Percentiles rank a stretch among this genome's conserved stretches.
Evolutionary conservation across 495 filamentous ascomycete genomes (phyloP).

Genomic region (Cercophora newfieldiana): DNA sequence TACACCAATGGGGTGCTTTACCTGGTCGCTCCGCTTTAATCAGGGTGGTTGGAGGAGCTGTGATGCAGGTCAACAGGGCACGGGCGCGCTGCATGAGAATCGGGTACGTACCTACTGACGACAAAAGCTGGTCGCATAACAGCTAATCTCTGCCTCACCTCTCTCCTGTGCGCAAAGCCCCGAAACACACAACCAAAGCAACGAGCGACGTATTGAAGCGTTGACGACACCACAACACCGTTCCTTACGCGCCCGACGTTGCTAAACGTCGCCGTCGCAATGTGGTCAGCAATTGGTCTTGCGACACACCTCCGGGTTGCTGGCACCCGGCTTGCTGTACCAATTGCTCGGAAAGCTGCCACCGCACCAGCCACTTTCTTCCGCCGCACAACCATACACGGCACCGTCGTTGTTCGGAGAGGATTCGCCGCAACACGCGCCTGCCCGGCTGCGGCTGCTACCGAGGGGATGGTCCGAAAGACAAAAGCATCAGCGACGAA

Average conservation of each 20-base stretch:
- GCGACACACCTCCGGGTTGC: constrained; percentile 20
- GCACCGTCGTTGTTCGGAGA: constrained; percentile 21
- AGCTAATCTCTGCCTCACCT: constrained; percentile 18
- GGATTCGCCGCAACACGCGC: constrained; percentile 8
- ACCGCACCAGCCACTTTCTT: constrained; percentile 1
- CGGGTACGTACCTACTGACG: not conserved
- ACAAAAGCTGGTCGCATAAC: constrained; percentile 13
- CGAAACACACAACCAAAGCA: constrained; percentile 11
- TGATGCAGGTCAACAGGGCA: not conserved
- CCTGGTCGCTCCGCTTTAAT: not conserved
- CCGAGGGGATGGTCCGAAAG: constrained; percentile 18
- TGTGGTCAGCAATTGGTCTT: constrained; percentile 34
- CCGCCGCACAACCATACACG: constrained; percentile 5
- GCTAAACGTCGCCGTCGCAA: constrained; percentile 16
- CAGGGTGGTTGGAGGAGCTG: not conserved
- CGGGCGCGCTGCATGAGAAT: constrained; percentile 2
- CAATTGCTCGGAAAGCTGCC: not conserved
- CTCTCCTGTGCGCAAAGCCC: not conserved
- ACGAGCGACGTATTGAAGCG: not conserved
- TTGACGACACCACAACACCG: not conserved
- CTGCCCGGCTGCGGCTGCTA: constrained; percentile 3
- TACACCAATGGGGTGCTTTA: not conserved
- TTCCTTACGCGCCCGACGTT: not conserved
- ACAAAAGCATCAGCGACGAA: constrained; percentile 21
- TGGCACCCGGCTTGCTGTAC: constrained; percentile 16